Conservation (phyloP, 225 moss, liverwort and hornwort species). For the Thuidium tamariscinum region DNA sequence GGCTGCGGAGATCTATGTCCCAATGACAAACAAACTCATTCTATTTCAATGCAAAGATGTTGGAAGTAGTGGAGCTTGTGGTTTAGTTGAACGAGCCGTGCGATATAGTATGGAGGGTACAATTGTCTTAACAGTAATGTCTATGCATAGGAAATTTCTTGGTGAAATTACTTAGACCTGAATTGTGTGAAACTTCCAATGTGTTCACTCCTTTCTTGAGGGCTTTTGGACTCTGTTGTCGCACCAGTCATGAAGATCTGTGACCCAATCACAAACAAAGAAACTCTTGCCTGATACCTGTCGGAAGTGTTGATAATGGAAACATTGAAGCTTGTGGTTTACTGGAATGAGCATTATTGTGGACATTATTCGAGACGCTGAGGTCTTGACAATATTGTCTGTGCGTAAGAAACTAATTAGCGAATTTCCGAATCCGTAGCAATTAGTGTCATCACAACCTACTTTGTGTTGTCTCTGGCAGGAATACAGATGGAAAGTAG, state of each 20-base stretch:
- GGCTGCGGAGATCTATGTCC: not conserved
- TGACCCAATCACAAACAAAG: not conserved
- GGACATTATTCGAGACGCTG: not conserved
- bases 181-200: not conserved
- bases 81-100: not conserved
- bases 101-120: not conserved
- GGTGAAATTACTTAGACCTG: not conserved
- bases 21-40: not conserved
- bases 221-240: not conserved
- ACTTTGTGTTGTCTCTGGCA: constrained; percentile 15
- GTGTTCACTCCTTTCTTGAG: not conserved
- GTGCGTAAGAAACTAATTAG: not conserved
- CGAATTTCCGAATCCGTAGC: not conserved
- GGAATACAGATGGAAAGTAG: constrained; percentile 87
- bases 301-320: not conserved
- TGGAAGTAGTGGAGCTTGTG: not conserved
- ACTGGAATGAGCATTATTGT: not conserved
- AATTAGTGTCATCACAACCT: not conserved
- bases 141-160: not conserved
- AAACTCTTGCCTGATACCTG: not conserved
- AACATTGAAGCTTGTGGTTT: not conserved
- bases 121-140: not conserved
- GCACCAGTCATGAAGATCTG: not conserved
- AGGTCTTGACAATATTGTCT: not conserved
- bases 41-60: not conserved